These are phyloP conservation scores for Psilocybe cubensis DNA, from an alignment of 768 basidiomycete genomes.

Conservation along the genomic window DNA sequence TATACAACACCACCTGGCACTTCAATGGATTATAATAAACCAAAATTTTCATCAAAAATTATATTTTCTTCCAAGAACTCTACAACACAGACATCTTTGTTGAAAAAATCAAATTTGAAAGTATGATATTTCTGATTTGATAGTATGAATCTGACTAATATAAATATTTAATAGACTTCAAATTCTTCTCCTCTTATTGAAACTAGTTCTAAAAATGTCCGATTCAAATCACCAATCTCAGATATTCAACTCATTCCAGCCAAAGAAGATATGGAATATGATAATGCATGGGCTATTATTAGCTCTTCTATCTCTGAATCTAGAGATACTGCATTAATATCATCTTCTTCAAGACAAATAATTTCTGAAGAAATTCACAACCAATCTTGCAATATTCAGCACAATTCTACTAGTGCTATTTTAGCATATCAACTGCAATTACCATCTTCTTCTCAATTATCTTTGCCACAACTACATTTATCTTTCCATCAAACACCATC, in stretches of 20 bases:
- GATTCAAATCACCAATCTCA: slow-evolving; percentile 17
- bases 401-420: too few relatives aligned
- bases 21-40: too few relatives aligned
- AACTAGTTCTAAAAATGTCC: slow-evolving; percentile 4
- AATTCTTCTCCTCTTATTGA: not conserved
- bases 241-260: slow-evolving; percentile 8
- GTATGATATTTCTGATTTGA: not conserved
- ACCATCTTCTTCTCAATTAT: too few relatives aligned
- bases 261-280: not conserved
- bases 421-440: too few relatives aligned
- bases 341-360: not conserved
- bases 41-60: too few relatives aligned
- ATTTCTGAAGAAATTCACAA: not conserved
- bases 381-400: too few relatives aligned
- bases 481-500: not conserved
- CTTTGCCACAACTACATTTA: too few relatives aligned
- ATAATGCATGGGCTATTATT: not conserved
- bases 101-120: slow-evolving; percentile 3
- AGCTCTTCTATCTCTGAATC: not conserved
- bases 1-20: too few relatives aligned
- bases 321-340: not conserved
- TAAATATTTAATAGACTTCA: not conserved
- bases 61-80: too few relatives aligned
- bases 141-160: not conserved
- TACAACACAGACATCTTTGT: too few relatives aligned